Conservation (phyloP, 257 asterid species). For the Craterostigma plantagineum region DNA sequence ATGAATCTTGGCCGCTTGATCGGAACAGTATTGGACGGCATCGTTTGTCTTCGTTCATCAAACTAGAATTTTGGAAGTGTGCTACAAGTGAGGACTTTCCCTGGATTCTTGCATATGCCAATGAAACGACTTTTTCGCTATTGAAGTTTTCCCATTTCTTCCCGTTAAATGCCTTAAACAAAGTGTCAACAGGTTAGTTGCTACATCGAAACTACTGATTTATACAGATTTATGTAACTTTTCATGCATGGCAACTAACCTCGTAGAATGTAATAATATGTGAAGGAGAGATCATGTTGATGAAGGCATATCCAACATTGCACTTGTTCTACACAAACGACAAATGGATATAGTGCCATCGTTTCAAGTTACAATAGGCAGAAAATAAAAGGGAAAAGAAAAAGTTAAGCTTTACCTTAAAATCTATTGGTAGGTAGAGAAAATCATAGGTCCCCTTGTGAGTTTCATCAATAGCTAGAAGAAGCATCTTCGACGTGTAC, state of each 20-base stretch:
- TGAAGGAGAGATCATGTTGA: constrained; percentile 90
- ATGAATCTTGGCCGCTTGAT: constrained; percentile 56
- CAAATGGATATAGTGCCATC: no score
- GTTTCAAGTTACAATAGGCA: not conserved
- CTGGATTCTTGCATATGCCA: constrained; percentile 92
- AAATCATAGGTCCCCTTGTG: constrained; percentile 83
- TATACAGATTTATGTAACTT: not conserved
- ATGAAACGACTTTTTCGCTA: constrained; percentile 91
- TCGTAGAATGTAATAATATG: constrained; percentile 62
- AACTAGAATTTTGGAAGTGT: constrained; percentile 89
- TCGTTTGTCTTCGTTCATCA: constrained; percentile 87
- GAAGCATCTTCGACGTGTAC: constrained; percentile 95
- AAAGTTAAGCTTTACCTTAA: constrained; percentile 41
- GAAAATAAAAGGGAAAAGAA: not conserved
- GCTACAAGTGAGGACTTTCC: constrained; percentile 67
- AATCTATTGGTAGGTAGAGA: constrained; percentile 86
- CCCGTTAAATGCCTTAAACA: constrained; percentile 78
- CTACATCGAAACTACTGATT: not conserved
- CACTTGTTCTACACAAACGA: constrained; percentile 67
- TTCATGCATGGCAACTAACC: constrained; percentile 23
- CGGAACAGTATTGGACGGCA: constrained; percentile 84
- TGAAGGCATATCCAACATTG: constrained; percentile 97
- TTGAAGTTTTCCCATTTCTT: constrained; percentile 97
- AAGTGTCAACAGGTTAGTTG: not conserved
- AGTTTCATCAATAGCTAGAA: constrained; percentile 75